Base-by-base conservation (phyloP, 306 rosid species). In the Sophora flavescens region DNA sequence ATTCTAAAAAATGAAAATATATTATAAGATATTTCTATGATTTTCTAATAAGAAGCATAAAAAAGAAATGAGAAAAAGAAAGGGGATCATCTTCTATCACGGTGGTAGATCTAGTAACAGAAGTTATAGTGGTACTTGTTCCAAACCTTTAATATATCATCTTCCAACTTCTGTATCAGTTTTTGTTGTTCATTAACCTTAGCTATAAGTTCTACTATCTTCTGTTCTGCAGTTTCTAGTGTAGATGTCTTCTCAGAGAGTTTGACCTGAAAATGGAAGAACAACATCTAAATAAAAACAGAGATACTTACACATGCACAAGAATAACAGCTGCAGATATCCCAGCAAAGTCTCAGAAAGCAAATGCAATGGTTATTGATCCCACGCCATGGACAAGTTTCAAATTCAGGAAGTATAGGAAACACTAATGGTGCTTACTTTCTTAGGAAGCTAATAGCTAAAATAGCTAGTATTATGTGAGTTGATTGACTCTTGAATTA, bases 101-200 rank as follows among this genome's bases (percentile, higher is more conserved):
- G 3, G 74, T 16, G 62, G 57, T 42, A 30, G 63, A 84, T 45
- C 36, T n/a, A 18, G 74, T 10, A 38, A 48, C 17, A 63, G 60
- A 51, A 39, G 47, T 63, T 44, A 66, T 10, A 60, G 30, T 30
- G 72, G 83, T 44, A 61, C 61, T 62, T 67, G 67, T 71, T 70
- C 51, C 82, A 68, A 58, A 95, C 99, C 99, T 92, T 95, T 73
- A 80, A 79, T 83, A 95, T 95, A 84, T 95, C 99, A 85, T 95
- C 99, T 83, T 95, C 99, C 89, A 95, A 89, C 84, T 91, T 95
- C 71, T 90, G 97, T 77, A 95, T 90, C 86, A 95, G 81, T 57
- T 81, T 95, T 72, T 89, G 87, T 72, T 91, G 97, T 81, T 92
- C 99, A 45, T 84, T 84, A 79, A 88, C 90, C 86, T 87, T 92